phyloP scores from a whole-genome alignment of 140 eudicot genomes.

The Artemisia princeps region DNA sequence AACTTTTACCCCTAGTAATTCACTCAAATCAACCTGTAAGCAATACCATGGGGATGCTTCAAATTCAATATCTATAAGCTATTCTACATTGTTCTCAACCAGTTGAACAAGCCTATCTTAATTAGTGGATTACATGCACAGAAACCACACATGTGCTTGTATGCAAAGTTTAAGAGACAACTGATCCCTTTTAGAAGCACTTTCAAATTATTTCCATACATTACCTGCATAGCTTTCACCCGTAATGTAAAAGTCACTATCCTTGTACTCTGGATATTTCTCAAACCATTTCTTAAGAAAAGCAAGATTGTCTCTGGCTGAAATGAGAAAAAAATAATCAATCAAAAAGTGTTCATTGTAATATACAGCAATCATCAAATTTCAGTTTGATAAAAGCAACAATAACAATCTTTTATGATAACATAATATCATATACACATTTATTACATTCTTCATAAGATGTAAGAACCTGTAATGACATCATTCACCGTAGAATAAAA shows the following conservation, averaged over 20 bases:
- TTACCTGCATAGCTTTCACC: conserved; percentile 85
- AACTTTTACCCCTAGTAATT: neutral
- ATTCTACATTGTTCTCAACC: neutral
- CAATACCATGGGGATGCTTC: neutral
- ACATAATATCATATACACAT: conserved; percentile 1
- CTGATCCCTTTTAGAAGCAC: neutral
- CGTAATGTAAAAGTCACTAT: conserved; percentile 51
- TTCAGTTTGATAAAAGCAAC: neutral
- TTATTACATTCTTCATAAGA: conserved; percentile 3
- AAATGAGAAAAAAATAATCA: conserved; percentile 15
- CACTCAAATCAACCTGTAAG: neutral
- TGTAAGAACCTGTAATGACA: conserved; percentile 52
- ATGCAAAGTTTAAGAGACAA: neutral
- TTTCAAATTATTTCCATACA: neutral
- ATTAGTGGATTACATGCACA: neutral
- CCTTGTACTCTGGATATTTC: conserved; percentile 59
- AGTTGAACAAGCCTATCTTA: neutral
- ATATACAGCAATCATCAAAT: conserved; percentile 7
- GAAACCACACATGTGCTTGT: neutral
- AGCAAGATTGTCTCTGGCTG: conserved; percentile 60
- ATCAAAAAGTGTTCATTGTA: neutral
- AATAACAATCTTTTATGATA: neutral
- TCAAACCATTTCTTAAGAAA: conserved; percentile 66
- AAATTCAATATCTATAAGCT: neutral
- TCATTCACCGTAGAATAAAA: conserved; percentile 43